Conservation (phyloP, 257 asterid genomes). For the Avicennia marina region DNA sequence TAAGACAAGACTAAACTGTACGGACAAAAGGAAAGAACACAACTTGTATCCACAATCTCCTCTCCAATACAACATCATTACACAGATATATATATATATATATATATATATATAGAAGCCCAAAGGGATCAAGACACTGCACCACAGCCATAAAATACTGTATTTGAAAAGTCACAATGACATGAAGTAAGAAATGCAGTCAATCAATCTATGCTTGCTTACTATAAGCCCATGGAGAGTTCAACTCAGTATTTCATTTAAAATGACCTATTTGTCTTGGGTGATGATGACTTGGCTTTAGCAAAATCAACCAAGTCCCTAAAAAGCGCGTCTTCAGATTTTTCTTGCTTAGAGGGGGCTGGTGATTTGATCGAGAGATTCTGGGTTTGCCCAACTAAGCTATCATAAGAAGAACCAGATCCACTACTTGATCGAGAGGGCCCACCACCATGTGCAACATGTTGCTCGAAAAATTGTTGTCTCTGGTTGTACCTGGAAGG, state of each 20-base stretch:
- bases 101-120: slow-evolving; percentile 29
- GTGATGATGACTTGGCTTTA: slow-evolving; percentile 81
- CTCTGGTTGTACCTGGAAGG: slow-evolving; percentile 74
- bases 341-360: slow-evolving; percentile 49
- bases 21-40: slow-evolving; percentile 1
- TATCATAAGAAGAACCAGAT: slow-evolving; percentile 62
- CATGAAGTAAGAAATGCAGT: no score
- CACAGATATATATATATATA: no score
- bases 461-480: slow-evolving; percentile 72
- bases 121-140: slow-evolving; percentile 14
- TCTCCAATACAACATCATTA: slow-evolving; percentile 20
- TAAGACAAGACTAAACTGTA: slow-evolving; percentile 2
- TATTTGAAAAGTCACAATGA: slow-evolving; percentile 15
- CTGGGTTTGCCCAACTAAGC: slow-evolving; percentile 68
- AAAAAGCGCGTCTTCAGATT: slow-evolving; percentile 76
- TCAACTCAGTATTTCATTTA: slow-evolving; percentile 24
- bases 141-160: slow-evolving; percentile 12
- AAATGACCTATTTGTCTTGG: slow-evolving; percentile 62
- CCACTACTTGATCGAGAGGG: slow-evolving; percentile 46
- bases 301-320: slow-evolving; percentile 89
- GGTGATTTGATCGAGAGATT: slow-evolving; percentile 62
- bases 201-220: no score
- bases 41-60: slow-evolving; percentile 33
- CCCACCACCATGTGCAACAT: slow-evolving; percentile 28
- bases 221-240: slow-evolving; percentile 23